Conservation (phyloP, 306 rosid species). For the Mimosa pudica region DNA sequence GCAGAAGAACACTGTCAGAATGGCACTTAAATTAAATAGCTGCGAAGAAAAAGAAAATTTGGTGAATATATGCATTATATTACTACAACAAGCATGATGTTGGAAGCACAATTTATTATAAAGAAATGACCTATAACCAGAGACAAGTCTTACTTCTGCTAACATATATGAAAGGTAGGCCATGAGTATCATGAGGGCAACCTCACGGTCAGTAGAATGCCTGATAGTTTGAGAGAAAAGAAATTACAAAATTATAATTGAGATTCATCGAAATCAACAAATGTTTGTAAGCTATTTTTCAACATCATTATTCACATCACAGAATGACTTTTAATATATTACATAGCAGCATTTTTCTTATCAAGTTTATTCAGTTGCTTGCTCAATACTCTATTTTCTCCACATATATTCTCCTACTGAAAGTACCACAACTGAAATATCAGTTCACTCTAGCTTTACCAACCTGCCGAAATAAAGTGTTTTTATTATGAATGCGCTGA, state of each 20-base stretch:
- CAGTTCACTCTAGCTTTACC: conserved; percentile 42
- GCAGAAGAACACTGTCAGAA: conserved; percentile 95
- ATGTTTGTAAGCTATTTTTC: not conserved
- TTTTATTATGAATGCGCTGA: conserved; percentile 79
- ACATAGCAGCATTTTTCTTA: not conserved
- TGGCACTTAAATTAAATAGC: conserved; percentile 90
- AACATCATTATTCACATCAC: not conserved
- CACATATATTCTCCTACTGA: not conserved
- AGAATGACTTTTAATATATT: not conserved
- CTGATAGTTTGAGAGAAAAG: conserved; percentile 42
- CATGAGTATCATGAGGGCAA: conserved; percentile 98
- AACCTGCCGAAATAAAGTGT: conserved; percentile 86
- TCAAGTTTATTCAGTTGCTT: conserved; percentile 4
- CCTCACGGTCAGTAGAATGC: conserved; percentile 95
- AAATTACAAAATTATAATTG: conserved; percentile 23
- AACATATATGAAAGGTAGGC: conserved; percentile 94
- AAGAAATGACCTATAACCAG: conserved; percentile 7
- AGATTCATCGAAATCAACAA: conserved; percentile 8
- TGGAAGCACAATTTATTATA: not conserved
- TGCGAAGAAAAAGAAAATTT: conserved; percentile 45
- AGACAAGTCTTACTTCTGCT: conserved; percentile 66
- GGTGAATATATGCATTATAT: conserved; percentile 20
- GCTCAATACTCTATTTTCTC: not conserved
- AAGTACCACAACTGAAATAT: conserved; percentile 2
- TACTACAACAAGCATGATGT: not conserved